Conservation (phyloP, 768 basidiomycete genomes). For the Steccherinum ochraceum region DNA sequence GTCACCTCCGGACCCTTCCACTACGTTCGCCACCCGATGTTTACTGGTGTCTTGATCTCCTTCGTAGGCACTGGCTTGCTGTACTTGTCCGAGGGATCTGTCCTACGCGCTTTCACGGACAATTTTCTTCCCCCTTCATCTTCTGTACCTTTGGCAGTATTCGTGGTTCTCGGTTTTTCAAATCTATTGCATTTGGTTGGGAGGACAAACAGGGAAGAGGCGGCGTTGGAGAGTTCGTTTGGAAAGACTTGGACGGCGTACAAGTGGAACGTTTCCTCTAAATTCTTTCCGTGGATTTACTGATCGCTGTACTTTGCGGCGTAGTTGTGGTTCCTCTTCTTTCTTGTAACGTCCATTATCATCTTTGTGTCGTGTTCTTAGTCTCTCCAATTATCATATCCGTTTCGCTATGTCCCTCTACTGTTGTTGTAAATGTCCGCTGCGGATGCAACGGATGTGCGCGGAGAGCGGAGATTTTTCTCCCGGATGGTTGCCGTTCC, state of each 20-base stretch:
- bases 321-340: no score
- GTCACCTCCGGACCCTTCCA: constrained; percentile 2
- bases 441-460: no score
- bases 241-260: constrained; percentile 2
- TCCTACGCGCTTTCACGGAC: not conserved
- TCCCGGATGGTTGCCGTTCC: no score
- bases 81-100: not conserved
- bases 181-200: not conserved
- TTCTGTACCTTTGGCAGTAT: not conserved
- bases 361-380: no score
- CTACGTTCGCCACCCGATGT: constrained; percentile 6
- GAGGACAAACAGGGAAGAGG: not conserved
- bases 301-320: no score
- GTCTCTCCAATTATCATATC: no score
- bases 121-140: not conserved
- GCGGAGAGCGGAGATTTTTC: no score
- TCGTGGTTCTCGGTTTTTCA: not conserved
- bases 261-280: constrained; percentile 1
- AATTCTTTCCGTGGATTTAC: constrained; percentile 1
- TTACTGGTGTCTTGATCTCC: not conserved
- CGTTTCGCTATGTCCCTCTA: no score
- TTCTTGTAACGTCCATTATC: no score
- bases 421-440: no score
- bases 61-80: not conserved
- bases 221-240: constrained; percentile 1